Evolutionary conservation across 148 eudicot genomes (phyloP).

Genomic region (Silene conica): DNA sequence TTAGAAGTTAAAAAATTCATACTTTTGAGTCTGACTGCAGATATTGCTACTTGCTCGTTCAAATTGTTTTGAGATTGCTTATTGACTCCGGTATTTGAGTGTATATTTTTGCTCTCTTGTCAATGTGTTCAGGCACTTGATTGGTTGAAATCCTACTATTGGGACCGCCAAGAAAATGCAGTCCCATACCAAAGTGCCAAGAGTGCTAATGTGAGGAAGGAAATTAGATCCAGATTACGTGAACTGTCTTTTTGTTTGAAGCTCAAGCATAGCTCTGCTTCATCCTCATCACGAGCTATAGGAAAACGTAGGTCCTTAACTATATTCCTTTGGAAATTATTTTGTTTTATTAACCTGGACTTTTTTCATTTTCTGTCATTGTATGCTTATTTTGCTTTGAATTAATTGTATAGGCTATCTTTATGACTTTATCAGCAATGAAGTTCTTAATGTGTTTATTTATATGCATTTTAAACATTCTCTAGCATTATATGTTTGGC

Average conservation of each 20-base stretch:
- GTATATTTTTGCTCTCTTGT: neutral
- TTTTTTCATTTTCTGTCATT: neutral
- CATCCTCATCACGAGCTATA: slow-evolving; percentile 41
- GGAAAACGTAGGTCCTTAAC: slow-evolving; percentile 48
- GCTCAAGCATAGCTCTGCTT: slow-evolving; percentile 31
- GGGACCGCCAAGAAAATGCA: slow-evolving; percentile 75
- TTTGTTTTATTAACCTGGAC: neutral
- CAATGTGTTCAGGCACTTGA: slow-evolving; percentile 63
- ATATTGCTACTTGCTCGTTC: neutral
- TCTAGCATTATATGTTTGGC: neutral
- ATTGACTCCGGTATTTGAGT: neutral
- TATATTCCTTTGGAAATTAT: neutral
- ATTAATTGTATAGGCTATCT: neutral
- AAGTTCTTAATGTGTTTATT: neutral
- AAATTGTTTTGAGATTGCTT: slow-evolving; percentile 1
- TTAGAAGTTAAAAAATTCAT: neutral
- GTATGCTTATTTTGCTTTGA: neutral
- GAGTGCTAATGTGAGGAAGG: slow-evolving; percentile 45
- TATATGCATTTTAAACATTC: neutral
- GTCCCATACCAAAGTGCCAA: slow-evolving; percentile 42
- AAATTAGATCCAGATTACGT: slow-evolving; percentile 52
- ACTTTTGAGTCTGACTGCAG: neutral
- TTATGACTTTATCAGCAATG: neutral
- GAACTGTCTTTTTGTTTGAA: slow-evolving; percentile 52
- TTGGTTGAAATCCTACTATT: slow-evolving; percentile 79